These are phyloP conservation scores for Tylopilus sp. DNA, from an alignment of 768 basidiomycete species.

Conservation along the genomic window DNA sequence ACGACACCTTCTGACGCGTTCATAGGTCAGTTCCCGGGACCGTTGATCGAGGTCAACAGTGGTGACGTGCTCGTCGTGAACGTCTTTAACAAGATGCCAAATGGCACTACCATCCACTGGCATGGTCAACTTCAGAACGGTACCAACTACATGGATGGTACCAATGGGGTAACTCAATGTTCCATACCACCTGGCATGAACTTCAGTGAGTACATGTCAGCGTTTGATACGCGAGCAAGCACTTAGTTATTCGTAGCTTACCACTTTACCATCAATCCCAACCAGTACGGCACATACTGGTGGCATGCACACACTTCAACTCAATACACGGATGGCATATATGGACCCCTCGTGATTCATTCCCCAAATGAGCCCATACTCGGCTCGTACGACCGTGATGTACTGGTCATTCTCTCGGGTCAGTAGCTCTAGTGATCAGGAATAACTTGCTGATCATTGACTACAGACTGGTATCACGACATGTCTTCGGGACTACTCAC, in stretches of 20 bases:
- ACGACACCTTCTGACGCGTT: neutral
- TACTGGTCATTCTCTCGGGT: slow-evolving; percentile 36
- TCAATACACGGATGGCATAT: slow-evolving; percentile 48
- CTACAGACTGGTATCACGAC: slow-evolving; percentile 33
- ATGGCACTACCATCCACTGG: slow-evolving; percentile 35
- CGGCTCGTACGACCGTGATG: slow-evolving; percentile 38
- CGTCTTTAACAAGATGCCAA: slow-evolving; percentile 31
- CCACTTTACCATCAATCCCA: slow-evolving; percentile 39
- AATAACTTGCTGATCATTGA: neutral
- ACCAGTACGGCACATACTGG: slow-evolving; percentile 47
- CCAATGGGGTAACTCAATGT: slow-evolving; percentile 46
- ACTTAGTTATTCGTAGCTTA: slow-evolving; percentile 20
- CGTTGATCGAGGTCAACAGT: slow-evolving; percentile 34
- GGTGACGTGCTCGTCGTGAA: slow-evolving; percentile 35
- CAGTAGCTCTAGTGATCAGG: slow-evolving; percentile 10
- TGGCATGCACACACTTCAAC: slow-evolving; percentile 42
- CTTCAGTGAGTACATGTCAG: slow-evolving; percentile 25
- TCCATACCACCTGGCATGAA: slow-evolving; percentile 50
- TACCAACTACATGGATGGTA: slow-evolving; percentile 49
- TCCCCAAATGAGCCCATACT: slow-evolving; percentile 33
- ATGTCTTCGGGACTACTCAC: slow-evolving; percentile 28
- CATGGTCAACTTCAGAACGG: slow-evolving; percentile 40
- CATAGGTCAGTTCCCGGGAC: slow-evolving; percentile 34
- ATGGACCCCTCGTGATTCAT: slow-evolving; percentile 47
- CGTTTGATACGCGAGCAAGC: neutral